Base-by-base conservation (phyloP, 164 flowering plant genomes). In the Nymphaea thermarum region DNA sequence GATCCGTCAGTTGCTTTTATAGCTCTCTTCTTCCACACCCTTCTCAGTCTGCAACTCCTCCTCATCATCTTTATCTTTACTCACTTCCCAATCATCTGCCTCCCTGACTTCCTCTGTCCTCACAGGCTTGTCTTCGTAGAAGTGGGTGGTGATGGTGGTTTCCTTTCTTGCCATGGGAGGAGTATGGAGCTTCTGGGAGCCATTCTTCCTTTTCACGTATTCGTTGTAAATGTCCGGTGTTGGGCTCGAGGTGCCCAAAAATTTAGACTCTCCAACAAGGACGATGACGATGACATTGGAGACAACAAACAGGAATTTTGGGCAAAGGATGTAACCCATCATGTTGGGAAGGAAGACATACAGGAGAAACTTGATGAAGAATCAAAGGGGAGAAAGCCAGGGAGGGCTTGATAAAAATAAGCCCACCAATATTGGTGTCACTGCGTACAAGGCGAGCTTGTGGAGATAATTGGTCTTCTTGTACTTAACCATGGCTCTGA, bases 231-330 rank as follows among this genome's bases (percentile, higher is more conserved):
- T 64, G 18, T 78, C 78, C 5, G 59, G 61, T 43, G 80, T 65
- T 10, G 76, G 64, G 12, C 80, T 66, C 17, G 65, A 1, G 14
- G 82, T 68, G 53, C 81, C 73, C 12, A 74, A 69, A 10, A 80
- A 62, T 71, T 76, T 89, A 7, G 90, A 87, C 44, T 87, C 87
- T 47, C 84, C 73, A 6, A 86, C 65, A 11, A 89, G 89, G 70
- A 79, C 66, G 44, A 80, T 43, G 6, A 89, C 75, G 3, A 89
- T 89, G 47, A 81, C 70, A 67, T 86, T 89, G 55, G 84, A 80
- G 12, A 87, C 68, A 3, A 89, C 65, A 74, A 89, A 89, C 67
- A 86, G 67, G 61, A 66, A 77, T 71, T 82, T 86, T 74, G 86
- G 77, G 65, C 57, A 76, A 65, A 80, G 55, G 36, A 80, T 41